Base-by-base conservation (phyloP, 495 filamentous ascomycete species). In the Cladorrhinum samala region DNA sequence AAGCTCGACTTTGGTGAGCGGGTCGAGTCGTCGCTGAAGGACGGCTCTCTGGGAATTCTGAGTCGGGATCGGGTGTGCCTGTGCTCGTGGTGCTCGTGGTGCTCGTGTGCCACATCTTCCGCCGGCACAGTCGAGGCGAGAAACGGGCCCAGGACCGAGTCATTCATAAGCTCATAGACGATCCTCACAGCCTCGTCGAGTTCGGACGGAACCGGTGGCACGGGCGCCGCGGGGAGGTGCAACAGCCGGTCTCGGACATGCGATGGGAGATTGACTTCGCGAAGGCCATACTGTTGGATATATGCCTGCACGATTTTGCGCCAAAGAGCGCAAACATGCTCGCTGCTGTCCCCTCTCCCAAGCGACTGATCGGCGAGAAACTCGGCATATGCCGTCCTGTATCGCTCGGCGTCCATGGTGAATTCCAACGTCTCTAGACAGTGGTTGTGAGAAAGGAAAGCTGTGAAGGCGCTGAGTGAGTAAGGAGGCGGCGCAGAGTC, bases 391-490 rank as follows among this genome's bases (percentile, higher is more conserved):
- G 86, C 83, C 50, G 88, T 80, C 44, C 80, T 78, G 70, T 99
- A 99, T n/a, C 90, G 84, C 47, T 87, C 84, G 45, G 93, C 88
- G 66, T 96, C 93, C 80, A 96, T 81, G 40, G 93, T 96, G 72
- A 99, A 99, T 63, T 99, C 94, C 42, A 99, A 72, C 6, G 89
- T 99, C 69, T 99, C 94, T 40, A 97, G 72, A 63, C 94, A 99
- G 69, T 97, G 94, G 58, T 97, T 97, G 60, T 96, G 91, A 2
- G 94, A 96, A 20, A 97, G 81, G 65, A 93, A 99, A 47, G 92
- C 93, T 81, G 89, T 97, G 71, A 99, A 97, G 19, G 94, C 93
- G 58, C 82, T 82, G 16, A 97, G 79, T 2, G 91, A 96, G 77
- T 91, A 97, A 59, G 94, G 94, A 37, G 89, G 84, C 0, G 89